Evolutionary conservation across 257 asterid species (phyloP).

Genomic region (Nicotiana obtusifolia): DNA sequence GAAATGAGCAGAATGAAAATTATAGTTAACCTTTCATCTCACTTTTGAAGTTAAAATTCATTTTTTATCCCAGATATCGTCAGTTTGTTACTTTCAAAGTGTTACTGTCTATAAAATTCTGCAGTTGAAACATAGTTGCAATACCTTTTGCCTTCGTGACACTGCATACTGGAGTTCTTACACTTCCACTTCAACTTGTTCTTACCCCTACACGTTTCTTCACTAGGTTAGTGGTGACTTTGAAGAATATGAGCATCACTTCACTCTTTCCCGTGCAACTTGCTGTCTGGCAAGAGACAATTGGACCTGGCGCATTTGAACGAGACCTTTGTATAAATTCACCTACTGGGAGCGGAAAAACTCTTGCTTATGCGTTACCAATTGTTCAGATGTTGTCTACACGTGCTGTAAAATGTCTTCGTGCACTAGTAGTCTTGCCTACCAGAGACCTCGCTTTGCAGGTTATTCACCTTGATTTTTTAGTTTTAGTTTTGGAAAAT

Average conservation of each 20-base stretch:
- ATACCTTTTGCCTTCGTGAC: background rate
- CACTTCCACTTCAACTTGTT: background rate
- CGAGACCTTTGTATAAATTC: constrained; percentile 85
- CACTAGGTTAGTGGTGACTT: constrained; percentile 56
- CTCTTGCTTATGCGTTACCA: constrained; percentile 84
- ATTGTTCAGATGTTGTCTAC: constrained; percentile 69
- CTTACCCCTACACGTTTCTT: constrained; percentile 11
- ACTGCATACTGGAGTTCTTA: background rate
- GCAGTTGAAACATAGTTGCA: background rate
- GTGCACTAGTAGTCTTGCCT: constrained; percentile 92
- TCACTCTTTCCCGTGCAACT: constrained; percentile 85
- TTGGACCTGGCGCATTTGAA: constrained; percentile 80
- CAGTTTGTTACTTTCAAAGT: background rate
- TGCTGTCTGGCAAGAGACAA: constrained; percentile 88
- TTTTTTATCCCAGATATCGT: background rate
- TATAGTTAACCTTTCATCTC: background rate
- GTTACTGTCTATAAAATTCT: background rate
- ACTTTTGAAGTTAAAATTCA: background rate
- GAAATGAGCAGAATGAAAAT: background rate
- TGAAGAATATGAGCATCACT: constrained; percentile 52
- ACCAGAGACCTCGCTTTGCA: constrained; percentile 89
- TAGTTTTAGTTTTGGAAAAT: background rate
- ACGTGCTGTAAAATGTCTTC: constrained; percentile 61
- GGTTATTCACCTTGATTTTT: constrained; percentile 31
- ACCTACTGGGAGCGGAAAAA: constrained; percentile 95